phyloP scores from a whole-genome alignment of 2,329 filamentous ascomycete genomes.

The Colletotrichum sp. region DNA sequence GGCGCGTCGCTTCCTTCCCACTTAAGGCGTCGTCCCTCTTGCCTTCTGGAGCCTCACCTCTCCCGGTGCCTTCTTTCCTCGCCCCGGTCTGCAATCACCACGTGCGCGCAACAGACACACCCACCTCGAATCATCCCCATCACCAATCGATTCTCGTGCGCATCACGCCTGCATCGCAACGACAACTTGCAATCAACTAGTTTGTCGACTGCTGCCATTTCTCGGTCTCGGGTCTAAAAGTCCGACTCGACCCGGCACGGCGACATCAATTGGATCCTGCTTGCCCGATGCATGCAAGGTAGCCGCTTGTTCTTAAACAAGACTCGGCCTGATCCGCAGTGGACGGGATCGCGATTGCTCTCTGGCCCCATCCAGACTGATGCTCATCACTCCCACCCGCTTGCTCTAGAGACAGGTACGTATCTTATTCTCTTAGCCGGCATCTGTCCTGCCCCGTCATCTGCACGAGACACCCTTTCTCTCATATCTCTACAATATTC shows the following conservation, averaged over 20 bases:
- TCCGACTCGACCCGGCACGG: neutral
- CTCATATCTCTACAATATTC: neutral
- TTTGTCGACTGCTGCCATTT: neutral
- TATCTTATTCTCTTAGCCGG: neutral
- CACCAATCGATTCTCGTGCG: neutral
- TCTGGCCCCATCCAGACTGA: slow-evolving; percentile 12
- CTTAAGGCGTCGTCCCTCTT: neutral
- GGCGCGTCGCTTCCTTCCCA: neutral
- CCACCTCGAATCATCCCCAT: neutral
- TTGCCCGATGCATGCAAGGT: slow-evolving; percentile 14
- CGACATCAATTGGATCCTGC: neutral
- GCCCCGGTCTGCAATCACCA: neutral
- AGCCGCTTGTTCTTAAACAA: slow-evolving; percentile 7
- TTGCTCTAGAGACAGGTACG: neutral
- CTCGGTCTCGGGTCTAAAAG: neutral
- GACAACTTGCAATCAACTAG: neutral
- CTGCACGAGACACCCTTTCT: neutral
- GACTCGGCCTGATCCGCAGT: slow-evolving; percentile 21
- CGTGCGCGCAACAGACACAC: neutral
- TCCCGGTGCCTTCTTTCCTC: neutral
- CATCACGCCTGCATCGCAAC: neutral
- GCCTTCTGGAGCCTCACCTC: slow-evolving; percentile 5
- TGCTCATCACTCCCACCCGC: neutral
- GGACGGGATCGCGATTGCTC: slow-evolving; percentile 19
- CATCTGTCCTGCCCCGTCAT: neutral